Base-by-base conservation (phyloP, 2,329 filamentous ascomycete genomes). In the Fusarium citri region DNA sequence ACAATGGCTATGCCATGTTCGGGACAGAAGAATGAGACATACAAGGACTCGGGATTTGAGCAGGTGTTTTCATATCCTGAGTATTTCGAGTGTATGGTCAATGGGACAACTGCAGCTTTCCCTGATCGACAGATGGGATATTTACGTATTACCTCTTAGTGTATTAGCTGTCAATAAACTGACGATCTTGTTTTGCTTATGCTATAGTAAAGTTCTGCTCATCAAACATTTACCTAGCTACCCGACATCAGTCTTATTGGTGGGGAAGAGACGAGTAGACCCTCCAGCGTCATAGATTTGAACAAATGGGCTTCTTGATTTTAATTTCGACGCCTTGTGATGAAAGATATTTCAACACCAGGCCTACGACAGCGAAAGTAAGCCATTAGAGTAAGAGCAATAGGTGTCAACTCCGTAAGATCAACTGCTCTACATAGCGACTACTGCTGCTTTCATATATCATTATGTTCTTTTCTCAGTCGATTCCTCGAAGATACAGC, bases 131-230 rank as follows among this genome's bases (percentile, higher is more conserved):
- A 37, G 5, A 37, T 37, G 18, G 34, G 34, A n/a, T 37, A 11
- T 11, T 5, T n/a, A 37, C 34, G 18, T 9, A 11, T 37, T n/a
- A 9, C 9, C 6, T 31, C 14, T 16, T 37, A 37, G 16, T 31
- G 0, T 16, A 8, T 5, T 2, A 15, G 14, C 30, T 8, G 30
- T 31, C 15, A 8, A 31, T 16, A 0, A 4, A 8, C 1, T 14
- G 30, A 8, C 7, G 7, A 16, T 31, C 7, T 8, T 16, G 15
- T 16, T 16, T 7, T 16, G 15, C 8, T 14, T 31, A 31, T 15
- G 7, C 15, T 8, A 8, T 8, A 16, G 8, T 0, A 16, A 31
- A 16, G 0, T 1, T 5, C 3, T 31, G 7, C 4, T 31, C 3
- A 31, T 16, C 7, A 31, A 16, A 1, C 4, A 16, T 4, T 1